Conservation (phyloP, 306 rosid genomes). For the Ormosia semicastrata region DNA sequence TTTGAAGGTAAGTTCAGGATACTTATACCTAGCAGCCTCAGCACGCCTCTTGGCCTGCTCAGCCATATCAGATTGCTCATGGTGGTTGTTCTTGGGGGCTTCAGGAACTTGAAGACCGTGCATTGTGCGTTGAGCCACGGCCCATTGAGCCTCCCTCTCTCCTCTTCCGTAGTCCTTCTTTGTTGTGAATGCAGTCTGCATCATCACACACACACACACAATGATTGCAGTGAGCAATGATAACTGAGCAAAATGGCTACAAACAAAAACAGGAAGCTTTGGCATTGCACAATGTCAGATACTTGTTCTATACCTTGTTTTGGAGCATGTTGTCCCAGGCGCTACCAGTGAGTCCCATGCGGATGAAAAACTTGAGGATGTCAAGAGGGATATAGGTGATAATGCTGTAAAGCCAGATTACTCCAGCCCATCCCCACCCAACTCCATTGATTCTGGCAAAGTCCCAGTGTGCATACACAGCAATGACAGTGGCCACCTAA, state of each 20-base stretch:
- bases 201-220: not conserved
- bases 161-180: slow-evolving; percentile 66
- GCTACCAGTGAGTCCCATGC: slow-evolving; percentile 56
- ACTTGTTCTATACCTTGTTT: slow-evolving; percentile 39
- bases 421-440: slow-evolving; percentile 93
- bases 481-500: slow-evolving; percentile 69
- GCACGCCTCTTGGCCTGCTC: slow-evolving; percentile 69
- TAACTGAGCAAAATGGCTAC: not conserved
- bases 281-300: not conserved
- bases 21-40: slow-evolving; percentile 63
- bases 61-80: slow-evolving; percentile 51
- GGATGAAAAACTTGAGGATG: slow-evolving; percentile 65
- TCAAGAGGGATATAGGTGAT: slow-evolving; percentile 82
- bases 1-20: not conserved
- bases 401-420: slow-evolving; percentile 68
- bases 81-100: slow-evolving; percentile 17
- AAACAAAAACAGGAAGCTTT: not conserved
- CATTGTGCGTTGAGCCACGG: slow-evolving; percentile 50
- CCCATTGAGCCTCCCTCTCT: slow-evolving; percentile 74
- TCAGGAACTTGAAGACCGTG: slow-evolving; percentile 54
- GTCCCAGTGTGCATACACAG: slow-evolving; percentile 70
- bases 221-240: not conserved
- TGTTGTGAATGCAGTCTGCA: slow-evolving; percentile 62
- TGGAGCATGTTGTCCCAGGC: slow-evolving; percentile 56
- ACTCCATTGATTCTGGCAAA: slow-evolving; percentile 69